Base-by-base conservation (phyloP, 352 stramenopile species). In the Globisporangium sylvaticum region DNA sequence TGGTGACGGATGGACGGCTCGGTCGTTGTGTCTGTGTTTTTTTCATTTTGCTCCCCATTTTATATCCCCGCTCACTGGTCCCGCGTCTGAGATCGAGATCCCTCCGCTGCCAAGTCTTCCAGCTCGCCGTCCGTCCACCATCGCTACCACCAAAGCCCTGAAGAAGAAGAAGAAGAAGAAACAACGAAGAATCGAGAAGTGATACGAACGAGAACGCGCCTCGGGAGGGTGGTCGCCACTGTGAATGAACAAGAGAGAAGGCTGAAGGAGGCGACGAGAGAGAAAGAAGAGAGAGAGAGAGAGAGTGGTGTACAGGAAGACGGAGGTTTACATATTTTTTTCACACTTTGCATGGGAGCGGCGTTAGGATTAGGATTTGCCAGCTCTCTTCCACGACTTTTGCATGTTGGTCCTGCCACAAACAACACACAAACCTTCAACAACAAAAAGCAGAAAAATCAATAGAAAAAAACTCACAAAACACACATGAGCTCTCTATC, bases 361-460 rank as follows among this genome's bases (percentile, higher is more conserved):
- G 53, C 53, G 9, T 58, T 58, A 58, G 53, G 53, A 58, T 58
- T 58, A 58, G 53, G 53, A 39, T 58, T 58, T 39, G 42, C 25
- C 20, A 5, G 20, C 32, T 58, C 32, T 58, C 29, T 57, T 57
- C 50, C 39, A 46, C 8, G 39, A 46, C 39, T 31, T 55, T 27
- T 58, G 29, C 52, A 39, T 58, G 53, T 39, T 48, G 1, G 4
- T 7, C n/a, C 8, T 4, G 12, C 12, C 6, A 56, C 22, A 57
- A 34, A 39, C 15, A 32, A 29, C 34, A 58, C 25, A 39, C 14
- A 25, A 39, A 57, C 4, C 12, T 44, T 44, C 20, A 58, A 39
- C 9, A 42, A 32, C 27, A 58, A 39, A 58, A 22, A 31, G 15
- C 15, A 48, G 22, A 48, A 20, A 46, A 46, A 46, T 46, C 25